Percentiles rank a stretch among this genome's conserved stretches.
These are phyloP conservation scores for Rhizopogon vulgaris DNA, from an alignment of 768 basidiomycete genomes.

Conservation along the genomic window DNA sequence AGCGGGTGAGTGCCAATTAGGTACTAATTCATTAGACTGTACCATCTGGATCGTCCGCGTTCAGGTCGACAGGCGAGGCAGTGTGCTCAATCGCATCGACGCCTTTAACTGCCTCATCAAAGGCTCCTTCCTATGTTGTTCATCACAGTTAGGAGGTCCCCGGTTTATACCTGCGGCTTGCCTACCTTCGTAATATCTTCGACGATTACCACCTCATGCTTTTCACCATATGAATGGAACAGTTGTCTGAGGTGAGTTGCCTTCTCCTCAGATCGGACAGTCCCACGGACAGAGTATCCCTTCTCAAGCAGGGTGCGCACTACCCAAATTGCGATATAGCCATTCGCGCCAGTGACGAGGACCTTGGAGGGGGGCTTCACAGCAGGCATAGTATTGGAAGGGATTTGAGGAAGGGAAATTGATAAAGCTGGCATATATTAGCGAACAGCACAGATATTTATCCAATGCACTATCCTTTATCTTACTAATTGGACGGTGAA, in stretches of 20 bases:
- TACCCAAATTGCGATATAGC: slow-evolving; percentile 45
- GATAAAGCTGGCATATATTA: not conserved
- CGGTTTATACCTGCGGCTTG: not conserved
- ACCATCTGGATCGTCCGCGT: slow-evolving; percentile 40
- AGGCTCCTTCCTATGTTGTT: slow-evolving; percentile 48
- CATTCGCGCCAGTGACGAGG: slow-evolving; percentile 23
- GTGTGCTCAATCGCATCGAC: slow-evolving; percentile 69
- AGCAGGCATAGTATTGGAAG: slow-evolving; percentile 14
- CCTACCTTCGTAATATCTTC: slow-evolving; percentile 52
- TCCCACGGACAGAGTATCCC: slow-evolving; percentile 60
- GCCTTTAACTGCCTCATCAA: slow-evolving; percentile 73
- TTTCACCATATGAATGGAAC: slow-evolving; percentile 49
- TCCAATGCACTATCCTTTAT: not conserved
- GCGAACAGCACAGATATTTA: no score
- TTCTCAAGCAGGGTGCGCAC: slow-evolving; percentile 48
- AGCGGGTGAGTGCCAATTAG: not conserved
- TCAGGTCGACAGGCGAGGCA: slow-evolving; percentile 54
- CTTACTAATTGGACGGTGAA: no score
- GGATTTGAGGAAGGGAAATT: not conserved
- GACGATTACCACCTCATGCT: slow-evolving; percentile 61
- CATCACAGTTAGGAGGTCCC: not conserved
- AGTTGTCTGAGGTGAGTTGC: slow-evolving; percentile 47
- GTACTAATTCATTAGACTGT: not conserved
- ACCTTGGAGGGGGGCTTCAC: slow-evolving; percentile 22
- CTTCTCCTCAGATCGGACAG: slow-evolving; percentile 60